Conservation (phyloP, 2,329 filamentous ascomycete species). For the Atkinsonella texensis region DNA sequence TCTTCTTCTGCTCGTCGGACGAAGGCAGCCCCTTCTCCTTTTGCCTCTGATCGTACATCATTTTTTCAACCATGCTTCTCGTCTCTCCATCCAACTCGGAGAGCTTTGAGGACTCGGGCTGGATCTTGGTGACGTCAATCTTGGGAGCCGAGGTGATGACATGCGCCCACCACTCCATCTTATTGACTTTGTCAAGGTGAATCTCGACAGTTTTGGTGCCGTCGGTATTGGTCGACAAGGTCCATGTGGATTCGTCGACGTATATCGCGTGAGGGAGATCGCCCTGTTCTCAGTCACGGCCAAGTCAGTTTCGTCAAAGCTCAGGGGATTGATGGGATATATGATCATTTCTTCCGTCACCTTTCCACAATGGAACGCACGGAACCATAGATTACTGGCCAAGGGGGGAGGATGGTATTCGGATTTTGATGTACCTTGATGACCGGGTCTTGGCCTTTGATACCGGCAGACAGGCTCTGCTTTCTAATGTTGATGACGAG, state of each 20-base stretch:
- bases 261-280: slow-evolving; percentile 68
- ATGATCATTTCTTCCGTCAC: background rate
- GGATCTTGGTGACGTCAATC: slow-evolving; percentile 92
- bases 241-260: slow-evolving; percentile 90
- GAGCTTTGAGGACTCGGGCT: slow-evolving; percentile 83
- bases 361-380: no score
- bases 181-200: slow-evolving; percentile 90
- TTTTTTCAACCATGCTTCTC: slow-evolving; percentile 97
- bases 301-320: slow-evolving; percentile 4
- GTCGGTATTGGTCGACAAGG: slow-evolving; percentile 60
- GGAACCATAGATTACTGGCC: no score
- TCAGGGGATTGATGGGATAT: background rate
- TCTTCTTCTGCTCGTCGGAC: slow-evolving; percentile 91
- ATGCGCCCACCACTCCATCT: slow-evolving; percentile 98
- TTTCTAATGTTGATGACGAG: slow-evolving; percentile 75
- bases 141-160: slow-evolving; percentile 76
- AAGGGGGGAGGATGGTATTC: background rate
- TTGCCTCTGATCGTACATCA: slow-evolving; percentile 98
- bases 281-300: slow-evolving; percentile 43
- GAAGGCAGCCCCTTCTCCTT: slow-evolving; percentile 85
- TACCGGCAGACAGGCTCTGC: slow-evolving; percentile 60
- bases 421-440: slow-evolving; percentile 56
- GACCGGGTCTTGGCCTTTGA: slow-evolving; percentile 82
- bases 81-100: slow-evolving; percentile 92
- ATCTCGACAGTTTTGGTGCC: slow-evolving; percentile 60